Base-by-base conservation (phyloP, 768 basidiomycete species). In the Infundibulicybe gibba region DNA sequence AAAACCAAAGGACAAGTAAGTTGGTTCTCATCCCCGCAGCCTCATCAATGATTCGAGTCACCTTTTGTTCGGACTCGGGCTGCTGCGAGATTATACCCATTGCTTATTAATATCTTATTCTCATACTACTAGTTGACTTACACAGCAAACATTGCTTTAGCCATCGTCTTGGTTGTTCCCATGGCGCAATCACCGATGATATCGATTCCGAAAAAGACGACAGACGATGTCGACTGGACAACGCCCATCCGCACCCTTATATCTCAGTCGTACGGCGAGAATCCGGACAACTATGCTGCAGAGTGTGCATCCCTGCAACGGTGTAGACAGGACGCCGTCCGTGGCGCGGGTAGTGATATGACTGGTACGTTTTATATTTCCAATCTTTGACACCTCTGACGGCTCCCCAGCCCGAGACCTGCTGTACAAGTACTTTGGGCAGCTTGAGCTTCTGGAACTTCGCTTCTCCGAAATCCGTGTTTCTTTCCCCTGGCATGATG, bases 351-450 rank as follows among this genome's bases (percentile, higher is more conserved):
- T 1, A 95, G 93, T 61, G 97, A 98, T 63, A 74, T 82, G 45
- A 97, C 94, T n/a, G 91, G 92, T 91, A 49, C 31, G 5, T 31
- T 30, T 45, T 10, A 13, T 6, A 37, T 31, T 33, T 16, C 35
- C 47, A 19, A 6, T 3, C 40, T 48, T 35, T 16, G n/a, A 15
- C 6, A 3, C 8, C 46, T 42, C 30, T 19, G 52, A 32, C 52
- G 20, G 12, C 14, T 42, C 40, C 32, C 34, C 33, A 86, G 94
- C 87, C 11, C 79, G 94, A 41, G 95, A 98, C 70, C 76, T 98
- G 16, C 75, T 99, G 38, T 97, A 95, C 85, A 97, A 97, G 69
- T 99, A 99, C 72, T 99, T 98, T 70, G 95, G 97, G 32, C 97
- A 99, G 65, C 84, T 99, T 38, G 97, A 99, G 60, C 81, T 98